Evolutionary conservation across 192 early-diverging fungal genomes (phyloP).

Genomic region (Rhizophagus prolifer): DNA sequence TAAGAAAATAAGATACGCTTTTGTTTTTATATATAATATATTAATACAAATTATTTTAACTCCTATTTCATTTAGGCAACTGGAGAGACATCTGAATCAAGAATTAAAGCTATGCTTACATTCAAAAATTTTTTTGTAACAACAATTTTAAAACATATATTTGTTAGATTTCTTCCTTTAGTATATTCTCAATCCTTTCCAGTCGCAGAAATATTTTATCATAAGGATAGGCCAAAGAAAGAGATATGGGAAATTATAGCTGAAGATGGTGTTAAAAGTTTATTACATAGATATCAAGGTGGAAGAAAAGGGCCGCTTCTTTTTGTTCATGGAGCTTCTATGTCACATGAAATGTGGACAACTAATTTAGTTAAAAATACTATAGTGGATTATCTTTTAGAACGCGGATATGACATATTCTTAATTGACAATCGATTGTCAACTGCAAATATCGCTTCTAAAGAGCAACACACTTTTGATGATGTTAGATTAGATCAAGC

Average conservation of each 20-base stretch:
- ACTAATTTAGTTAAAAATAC: conserved; percentile 42
- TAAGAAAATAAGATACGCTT: neutral
- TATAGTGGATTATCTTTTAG: conserved; percentile 43
- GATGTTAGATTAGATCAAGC: conserved; percentile 34
- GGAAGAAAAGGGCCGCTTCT: conserved; percentile 38
- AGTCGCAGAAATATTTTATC: conserved; percentile 6
- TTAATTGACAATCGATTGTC: conserved; percentile 43
- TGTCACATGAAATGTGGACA: conserved; percentile 40
- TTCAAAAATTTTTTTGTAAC: conserved; percentile 29
- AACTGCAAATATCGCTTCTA: conserved; percentile 29
- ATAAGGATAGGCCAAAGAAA: conserved; percentile 27
- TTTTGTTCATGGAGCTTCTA: conserved; percentile 44
- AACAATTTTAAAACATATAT: conserved; percentile 29
- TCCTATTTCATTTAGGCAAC: conserved; percentile 17
- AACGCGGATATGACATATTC: conserved; percentile 45
- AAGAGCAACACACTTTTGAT: conserved; percentile 37
- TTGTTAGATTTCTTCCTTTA: conserved; percentile 39
- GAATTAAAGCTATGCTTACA: conserved; percentile 29
- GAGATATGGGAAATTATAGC: conserved; percentile 32
- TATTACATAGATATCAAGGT: conserved; percentile 40
- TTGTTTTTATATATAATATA: conserved; percentile 6
- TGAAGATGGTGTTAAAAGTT: conserved; percentile 37
- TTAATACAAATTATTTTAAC: conserved; percentile 1
- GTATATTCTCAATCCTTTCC: conserved; percentile 25
- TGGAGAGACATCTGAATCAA: conserved; percentile 20